phyloP scores from a whole-genome alignment of 345 rosid species.

The Reutealis trisperma region DNA sequence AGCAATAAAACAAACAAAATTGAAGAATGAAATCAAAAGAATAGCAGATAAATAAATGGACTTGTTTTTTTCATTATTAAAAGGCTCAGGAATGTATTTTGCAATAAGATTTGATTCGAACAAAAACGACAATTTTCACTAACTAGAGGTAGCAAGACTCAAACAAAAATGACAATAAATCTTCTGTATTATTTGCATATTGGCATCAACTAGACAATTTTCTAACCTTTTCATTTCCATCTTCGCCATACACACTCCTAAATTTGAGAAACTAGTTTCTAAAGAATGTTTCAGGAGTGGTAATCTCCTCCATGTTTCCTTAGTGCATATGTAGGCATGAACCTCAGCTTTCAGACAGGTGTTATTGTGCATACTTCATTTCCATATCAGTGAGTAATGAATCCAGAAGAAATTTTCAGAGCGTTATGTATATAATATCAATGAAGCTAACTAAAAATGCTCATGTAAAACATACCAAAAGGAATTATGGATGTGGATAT shows the following conservation, averaged over 20 bases:
- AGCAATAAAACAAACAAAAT: constrained; percentile 9
- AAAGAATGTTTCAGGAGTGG: too few relatives aligned
- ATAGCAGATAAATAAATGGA: neutral
- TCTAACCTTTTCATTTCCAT: too few relatives aligned
- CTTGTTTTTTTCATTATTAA: neutral
- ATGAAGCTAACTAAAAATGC: neutral
- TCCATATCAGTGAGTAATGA: too few relatives aligned
- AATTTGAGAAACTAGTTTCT: too few relatives aligned
- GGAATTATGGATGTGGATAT: constrained; percentile 53
- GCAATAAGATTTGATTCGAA: neutral
- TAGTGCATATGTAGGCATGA: neutral
- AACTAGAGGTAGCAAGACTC: neutral
- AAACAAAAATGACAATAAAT: neutral
- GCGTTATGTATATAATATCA: neutral
- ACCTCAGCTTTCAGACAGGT: neutral
- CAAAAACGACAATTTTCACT: neutral
- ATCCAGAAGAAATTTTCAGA: too few relatives aligned
- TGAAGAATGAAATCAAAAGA: neutral
- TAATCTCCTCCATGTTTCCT: too few relatives aligned
- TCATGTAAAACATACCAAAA: constrained; percentile 35
- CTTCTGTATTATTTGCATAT: too few relatives aligned
- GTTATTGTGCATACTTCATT: neutral
- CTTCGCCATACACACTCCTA: too few relatives aligned
- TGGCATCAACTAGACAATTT: too few relatives aligned
- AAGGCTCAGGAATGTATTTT: neutral